Conservation (phyloP, 495 filamentous ascomycete genomes). For the Aspergillus biplanus region DNA sequence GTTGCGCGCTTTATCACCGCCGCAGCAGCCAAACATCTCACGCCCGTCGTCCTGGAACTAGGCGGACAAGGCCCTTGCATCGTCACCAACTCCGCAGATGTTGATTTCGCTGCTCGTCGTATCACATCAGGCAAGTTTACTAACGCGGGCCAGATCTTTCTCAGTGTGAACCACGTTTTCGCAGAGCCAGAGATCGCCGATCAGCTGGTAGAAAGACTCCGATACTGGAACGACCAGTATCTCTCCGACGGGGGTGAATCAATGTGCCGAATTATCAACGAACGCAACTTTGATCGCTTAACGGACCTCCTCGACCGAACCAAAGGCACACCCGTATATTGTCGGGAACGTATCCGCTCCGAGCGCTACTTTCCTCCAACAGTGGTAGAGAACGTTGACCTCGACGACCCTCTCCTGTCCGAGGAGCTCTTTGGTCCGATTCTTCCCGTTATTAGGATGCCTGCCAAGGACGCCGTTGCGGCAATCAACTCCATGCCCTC, state of each 20-base stretch:
- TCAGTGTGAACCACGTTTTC: conserved; percentile 74
- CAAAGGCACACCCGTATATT: conserved; percentile 72
- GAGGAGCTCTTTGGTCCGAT: conserved; percentile 87
- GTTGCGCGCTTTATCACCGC: conserved; percentile 80
- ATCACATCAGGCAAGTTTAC: conserved; percentile 77
- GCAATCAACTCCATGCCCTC: neutral
- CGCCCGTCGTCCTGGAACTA: conserved; percentile 79
- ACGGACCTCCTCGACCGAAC: conserved; percentile 75
- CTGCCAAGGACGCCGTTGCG: neutral
- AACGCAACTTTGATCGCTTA: conserved; percentile 73
- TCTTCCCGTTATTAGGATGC: conserved; percentile 60
- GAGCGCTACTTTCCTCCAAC: conserved; percentile 79
- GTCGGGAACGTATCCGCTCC: conserved; percentile 65
- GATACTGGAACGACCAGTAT: conserved; percentile 36
- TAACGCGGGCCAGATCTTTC: conserved; percentile 70
- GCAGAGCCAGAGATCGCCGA: conserved; percentile 69
- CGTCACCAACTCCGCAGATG: conserved; percentile 73
- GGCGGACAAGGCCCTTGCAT: conserved; percentile 86
- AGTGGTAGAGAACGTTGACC: conserved; percentile 66
- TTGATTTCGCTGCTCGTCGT: conserved; percentile 71
- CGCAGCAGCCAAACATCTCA: conserved; percentile 87
- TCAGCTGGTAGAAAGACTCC: conserved; percentile 59
- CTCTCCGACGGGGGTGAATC: conserved; percentile 42
- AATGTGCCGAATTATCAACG: conserved; percentile 74
- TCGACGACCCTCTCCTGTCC: conserved; percentile 68